phyloP scores from a whole-genome alignment of 441 rosid genomes.

The Manihot esculenta region DNA sequence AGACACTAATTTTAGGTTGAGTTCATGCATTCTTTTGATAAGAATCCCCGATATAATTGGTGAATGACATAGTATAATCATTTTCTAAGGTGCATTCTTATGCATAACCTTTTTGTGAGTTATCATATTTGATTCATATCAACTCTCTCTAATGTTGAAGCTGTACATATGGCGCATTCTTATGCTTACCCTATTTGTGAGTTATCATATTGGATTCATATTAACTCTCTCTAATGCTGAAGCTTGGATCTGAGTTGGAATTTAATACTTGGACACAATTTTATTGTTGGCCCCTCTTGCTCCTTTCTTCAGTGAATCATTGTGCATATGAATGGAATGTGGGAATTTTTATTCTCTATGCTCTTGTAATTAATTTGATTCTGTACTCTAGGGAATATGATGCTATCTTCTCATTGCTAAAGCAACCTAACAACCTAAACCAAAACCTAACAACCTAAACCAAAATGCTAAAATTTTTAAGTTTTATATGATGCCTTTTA shows the following conservation, averaged over 20 bases:
- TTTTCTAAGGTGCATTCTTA: conserved; percentile 5
- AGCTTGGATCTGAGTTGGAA: no score
- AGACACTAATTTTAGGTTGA: conserved; percentile 4
- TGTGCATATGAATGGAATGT: background rate
- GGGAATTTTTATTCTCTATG: no score
- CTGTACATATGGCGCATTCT: no score
- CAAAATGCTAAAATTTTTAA: background rate
- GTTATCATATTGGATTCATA: no score
- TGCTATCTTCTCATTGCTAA: background rate
- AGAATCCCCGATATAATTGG: background rate
- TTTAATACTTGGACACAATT: no score
- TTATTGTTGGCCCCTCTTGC: background rate
- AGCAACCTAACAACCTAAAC: background rate
- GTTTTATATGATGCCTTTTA: background rate
- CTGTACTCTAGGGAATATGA: background rate
- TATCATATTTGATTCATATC: no score
- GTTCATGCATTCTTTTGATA: background rate
- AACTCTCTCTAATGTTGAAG: no score
- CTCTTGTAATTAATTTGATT: background rate
- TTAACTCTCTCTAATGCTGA: no score
- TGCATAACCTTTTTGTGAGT: no score
- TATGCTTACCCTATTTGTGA: no score
- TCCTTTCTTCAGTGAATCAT: background rate
- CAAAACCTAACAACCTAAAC: no score
- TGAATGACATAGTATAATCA: background rate